Conservation (phyloP, 1,284 basidiomycete species). For the Paramarasmius palmivorus region DNA sequence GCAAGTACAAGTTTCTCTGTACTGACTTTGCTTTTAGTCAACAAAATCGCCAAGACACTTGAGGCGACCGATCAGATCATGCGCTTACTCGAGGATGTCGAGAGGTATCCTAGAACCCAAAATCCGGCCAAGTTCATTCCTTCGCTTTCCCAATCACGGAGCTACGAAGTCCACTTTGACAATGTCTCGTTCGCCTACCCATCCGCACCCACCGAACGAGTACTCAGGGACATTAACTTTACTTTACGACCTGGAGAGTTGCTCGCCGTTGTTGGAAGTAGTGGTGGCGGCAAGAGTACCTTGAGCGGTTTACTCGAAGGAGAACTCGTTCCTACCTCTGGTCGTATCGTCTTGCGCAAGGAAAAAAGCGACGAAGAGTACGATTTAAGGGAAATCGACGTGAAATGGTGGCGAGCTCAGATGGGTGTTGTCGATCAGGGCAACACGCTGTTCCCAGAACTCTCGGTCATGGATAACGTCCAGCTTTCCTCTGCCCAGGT, state of each 20-base stretch:
- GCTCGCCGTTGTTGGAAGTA: slow-evolving; percentile 86
- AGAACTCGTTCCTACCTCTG: slow-evolving; percentile 77
- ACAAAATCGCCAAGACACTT: slow-evolving; percentile 72
- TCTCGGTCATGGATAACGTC: slow-evolving; percentile 84
- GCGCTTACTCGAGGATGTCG: slow-evolving; percentile 73
- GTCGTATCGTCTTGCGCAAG: slow-evolving; percentile 61
- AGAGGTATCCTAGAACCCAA: slow-evolving; percentile 58
- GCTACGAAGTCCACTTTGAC: slow-evolving; percentile 57
- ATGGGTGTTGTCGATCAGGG: slow-evolving; percentile 86
- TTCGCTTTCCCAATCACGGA: slow-evolving; percentile 61
- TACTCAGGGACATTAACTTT: slow-evolving; percentile 71
- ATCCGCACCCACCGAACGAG: slow-evolving; percentile 68
- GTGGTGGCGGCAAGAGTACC: slow-evolving; percentile 90
- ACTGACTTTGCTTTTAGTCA: too few species aligned
- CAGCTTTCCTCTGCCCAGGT: slow-evolving; percentile 58
- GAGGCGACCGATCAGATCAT: slow-evolving; percentile 61
- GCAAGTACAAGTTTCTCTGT: slow-evolving; percentile 9
- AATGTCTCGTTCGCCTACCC: slow-evolving; percentile 85
- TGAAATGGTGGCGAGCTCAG: slow-evolving; percentile 76
- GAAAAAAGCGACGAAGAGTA: slow-evolving; percentile 9
- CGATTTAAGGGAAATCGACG: slow-evolving; percentile 60
- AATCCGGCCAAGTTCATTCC: slow-evolving; percentile 72
- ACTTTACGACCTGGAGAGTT: slow-evolving; percentile 72
- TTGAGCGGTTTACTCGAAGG: slow-evolving; percentile 82
- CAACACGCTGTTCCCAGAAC: slow-evolving; percentile 80